Conservation (phyloP, 2,329 filamentous ascomycete genomes). For the Drechmeria coniospora region DNA sequence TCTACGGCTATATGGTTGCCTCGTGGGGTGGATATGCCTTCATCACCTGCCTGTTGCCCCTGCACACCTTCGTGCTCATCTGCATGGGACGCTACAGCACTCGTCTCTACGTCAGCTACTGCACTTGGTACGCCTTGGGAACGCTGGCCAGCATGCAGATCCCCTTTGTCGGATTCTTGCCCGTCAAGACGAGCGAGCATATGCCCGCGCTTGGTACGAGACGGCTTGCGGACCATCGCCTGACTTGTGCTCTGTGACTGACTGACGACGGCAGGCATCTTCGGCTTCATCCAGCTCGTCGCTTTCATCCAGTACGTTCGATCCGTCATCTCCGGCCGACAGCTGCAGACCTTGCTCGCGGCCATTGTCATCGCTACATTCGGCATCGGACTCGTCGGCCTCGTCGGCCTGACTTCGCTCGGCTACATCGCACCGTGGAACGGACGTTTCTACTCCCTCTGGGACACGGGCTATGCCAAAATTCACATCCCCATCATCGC, state of each 20-base stretch:
- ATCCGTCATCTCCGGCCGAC: conserved; percentile 74
- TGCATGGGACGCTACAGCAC: conserved; percentile 95
- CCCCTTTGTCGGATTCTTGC: conserved; percentile 94
- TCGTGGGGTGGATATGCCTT: conserved; percentile 99
- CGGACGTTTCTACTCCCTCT: conserved; percentile 96
- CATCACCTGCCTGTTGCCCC: conserved; percentile 91
- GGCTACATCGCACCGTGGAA: conserved; percentile 96
- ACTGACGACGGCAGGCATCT: too few relatives aligned
- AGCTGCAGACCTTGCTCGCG: conserved; percentile 83
- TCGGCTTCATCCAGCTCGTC: conserved; percentile 86
- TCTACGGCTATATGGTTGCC: conserved; percentile 99
- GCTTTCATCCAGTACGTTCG: conserved; percentile 85
- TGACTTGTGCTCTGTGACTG: too few relatives aligned
- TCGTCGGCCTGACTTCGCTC: conserved; percentile 76
- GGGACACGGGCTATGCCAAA: conserved; percentile 97
- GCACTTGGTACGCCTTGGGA: conserved; percentile 92
- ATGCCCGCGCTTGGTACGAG: conserved; percentile 93
- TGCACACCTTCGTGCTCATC: conserved; percentile 86
- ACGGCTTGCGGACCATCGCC: too few relatives aligned
- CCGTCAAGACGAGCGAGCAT: conserved; percentile 92
- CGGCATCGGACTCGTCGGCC: conserved; percentile 51
- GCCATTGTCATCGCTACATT: conserved; percentile 63
- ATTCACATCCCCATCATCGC: conserved; percentile 99
- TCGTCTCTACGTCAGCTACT: conserved; percentile 89
- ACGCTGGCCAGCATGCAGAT: conserved; percentile 98